A percentile compares a stretch with the other conserved stretches of the same genome.
These are phyloP conservation scores for Fusarium sp. DNA, from an alignment of 2,329 filamentous ascomycete genomes.

Conservation along the genomic window DNA sequence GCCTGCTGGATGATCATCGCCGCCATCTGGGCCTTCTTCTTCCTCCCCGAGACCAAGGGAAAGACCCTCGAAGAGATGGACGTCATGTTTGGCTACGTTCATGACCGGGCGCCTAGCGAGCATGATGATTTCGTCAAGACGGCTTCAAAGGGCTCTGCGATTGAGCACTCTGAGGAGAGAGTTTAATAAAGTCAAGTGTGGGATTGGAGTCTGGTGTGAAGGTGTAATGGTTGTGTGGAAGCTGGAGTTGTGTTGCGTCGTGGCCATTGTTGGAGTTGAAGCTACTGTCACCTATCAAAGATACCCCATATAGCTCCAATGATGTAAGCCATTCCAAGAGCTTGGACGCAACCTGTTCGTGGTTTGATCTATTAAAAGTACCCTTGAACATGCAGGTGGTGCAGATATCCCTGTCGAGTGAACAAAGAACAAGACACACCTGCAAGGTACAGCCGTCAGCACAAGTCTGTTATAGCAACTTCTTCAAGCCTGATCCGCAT, in stretches of 20 bases:
- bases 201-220: not conserved
- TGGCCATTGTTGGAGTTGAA: not conserved
- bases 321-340: not conserved
- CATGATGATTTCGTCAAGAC: conserved; percentile 30
- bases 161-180: conserved; percentile 39
- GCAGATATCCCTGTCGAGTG: not conserved
- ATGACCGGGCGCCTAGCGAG: conserved; percentile 31
- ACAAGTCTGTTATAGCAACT: not conserved
- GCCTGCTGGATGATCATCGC: conserved; percentile 63
- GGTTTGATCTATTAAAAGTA: conserved; percentile 13
- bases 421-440: conserved; percentile 33
- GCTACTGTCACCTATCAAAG: not conserved
- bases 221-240: not conserved
- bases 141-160: conserved; percentile 24
- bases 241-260: not conserved
- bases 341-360: not conserved
- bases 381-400: not conserved
- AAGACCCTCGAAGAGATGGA: conserved; percentile 66
- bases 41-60: conserved; percentile 67
- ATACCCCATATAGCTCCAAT: not conserved
- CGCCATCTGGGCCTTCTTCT: conserved; percentile 62
- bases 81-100: conserved; percentile 47
- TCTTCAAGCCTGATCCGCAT: not conserved
- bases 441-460: not conserved
- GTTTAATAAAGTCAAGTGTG: conserved; percentile 5